Evolutionary conservation across 768 basidiomycete species (phyloP), one percentile per base, ranked within the genome.

Genomic region (Epithele typhae): DNA sequence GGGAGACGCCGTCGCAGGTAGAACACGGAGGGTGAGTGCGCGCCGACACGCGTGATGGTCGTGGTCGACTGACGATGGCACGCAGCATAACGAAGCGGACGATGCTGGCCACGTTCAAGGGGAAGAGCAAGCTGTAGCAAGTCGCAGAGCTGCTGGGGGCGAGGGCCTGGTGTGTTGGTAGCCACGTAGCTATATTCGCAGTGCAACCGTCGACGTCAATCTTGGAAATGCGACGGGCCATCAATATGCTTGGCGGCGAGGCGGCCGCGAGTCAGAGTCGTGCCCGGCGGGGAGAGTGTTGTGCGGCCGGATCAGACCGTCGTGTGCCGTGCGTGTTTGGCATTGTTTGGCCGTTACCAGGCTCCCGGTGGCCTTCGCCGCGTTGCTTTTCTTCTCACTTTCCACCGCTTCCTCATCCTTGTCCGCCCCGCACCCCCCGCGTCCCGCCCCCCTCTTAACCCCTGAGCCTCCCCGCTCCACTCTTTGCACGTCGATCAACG

Each of bases 21-120:
- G 64, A 69, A 45, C 88, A 90, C 64, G 88, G 87, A 40, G 87
- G 87, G 87, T 89, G 66, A 69, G 86, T 70, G 24, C 37, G 34
- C 11, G 41, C 4, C 15, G 36, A 23, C 30, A 10, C 36, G 44
- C 43, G 43, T 24, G 43, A 43, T 43, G 34, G 19, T 37, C 27
- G 43, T 45, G 34, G 34, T 37, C 43, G 44, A 24, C 35, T 36
- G 46, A 39, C n/a, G 40, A 18, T 34, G 43, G 18, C 34, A 19
- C 19, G 8, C 59, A 84, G 82, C 45, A 83, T 84, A 43, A 76
- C 76, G 51, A 85, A 86, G 69, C 73, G 82, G 58, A 83, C 81
- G 36, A 76, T 71, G 66, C 68, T 86, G 22, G 82, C 82, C 30
- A 70, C 68, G 30, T 83, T 77, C 72, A 78, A 74, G 60, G 78